Evolutionary conservation across 352 stramenopile species (phyloP).

Genomic region (Nothophytophthora sp.): DNA sequence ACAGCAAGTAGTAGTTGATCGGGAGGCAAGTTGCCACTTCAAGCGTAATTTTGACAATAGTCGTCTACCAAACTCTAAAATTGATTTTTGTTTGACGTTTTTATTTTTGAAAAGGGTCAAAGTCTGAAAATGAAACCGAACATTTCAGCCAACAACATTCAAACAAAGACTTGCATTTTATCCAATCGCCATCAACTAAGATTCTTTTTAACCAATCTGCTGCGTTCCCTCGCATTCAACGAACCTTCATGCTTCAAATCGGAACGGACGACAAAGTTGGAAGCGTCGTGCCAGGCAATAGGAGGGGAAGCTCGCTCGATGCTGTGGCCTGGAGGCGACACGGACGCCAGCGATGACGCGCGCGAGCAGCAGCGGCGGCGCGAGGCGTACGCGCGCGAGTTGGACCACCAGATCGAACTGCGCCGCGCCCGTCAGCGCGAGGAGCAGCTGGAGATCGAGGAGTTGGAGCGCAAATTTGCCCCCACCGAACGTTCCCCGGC

Average conservation of each 20-base stretch:
- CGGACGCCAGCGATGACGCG: constrained; percentile 26
- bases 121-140: too few species aligned
- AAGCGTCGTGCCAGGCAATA: background rate
- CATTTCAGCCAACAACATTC: too few species aligned
- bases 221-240: constrained; percentile 40
- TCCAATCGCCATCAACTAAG: too few species aligned
- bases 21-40: too few species aligned
- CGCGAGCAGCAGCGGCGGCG: constrained; percentile 50
- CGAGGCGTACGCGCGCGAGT: constrained; percentile 64
- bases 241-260: constrained; percentile 12
- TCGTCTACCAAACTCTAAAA: too few species aligned
- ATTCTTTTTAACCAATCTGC: constrained; percentile 34
- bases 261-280: background rate
- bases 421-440: constrained; percentile 47
- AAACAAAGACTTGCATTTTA: too few species aligned
- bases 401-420: constrained; percentile 73
- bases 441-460: constrained; percentile 52
- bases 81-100: too few species aligned
- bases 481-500: constrained; percentile 54
- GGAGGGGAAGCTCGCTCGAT: too few species aligned
- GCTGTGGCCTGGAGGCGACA: constrained; percentile 57
- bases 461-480: constrained; percentile 57
- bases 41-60: too few species aligned
- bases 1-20: too few species aligned
- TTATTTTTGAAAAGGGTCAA: too few species aligned